These are phyloP conservation scores for Hondaea fermentalgiana DNA, from an alignment of 108 stramenopile species.

Conservation along the genomic window DNA sequence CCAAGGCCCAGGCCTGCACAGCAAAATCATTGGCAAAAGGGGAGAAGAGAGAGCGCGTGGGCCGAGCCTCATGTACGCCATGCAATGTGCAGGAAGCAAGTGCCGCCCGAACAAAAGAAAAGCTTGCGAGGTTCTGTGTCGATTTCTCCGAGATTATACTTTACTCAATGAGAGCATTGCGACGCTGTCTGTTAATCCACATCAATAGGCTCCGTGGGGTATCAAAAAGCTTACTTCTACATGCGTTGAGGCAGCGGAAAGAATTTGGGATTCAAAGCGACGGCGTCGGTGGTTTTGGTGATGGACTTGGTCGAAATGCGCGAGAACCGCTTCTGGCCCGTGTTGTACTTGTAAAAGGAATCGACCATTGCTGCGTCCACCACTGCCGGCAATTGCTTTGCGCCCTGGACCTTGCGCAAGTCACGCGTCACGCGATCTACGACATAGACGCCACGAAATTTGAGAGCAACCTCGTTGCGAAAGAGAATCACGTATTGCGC, in stretches of 20 bases:
- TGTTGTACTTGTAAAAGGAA: conserved; percentile 7
- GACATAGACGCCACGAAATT: background rate
- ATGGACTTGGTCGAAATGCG: background rate
- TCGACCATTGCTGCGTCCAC: background rate
- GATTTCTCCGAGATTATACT: too few relatives aligned
- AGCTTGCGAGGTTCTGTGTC: too few relatives aligned
- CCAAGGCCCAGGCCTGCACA: too few relatives aligned
- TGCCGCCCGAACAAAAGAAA: too few relatives aligned
- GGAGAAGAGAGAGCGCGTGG: too few relatives aligned
- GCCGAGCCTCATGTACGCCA: too few relatives aligned
- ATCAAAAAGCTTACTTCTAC: background rate
- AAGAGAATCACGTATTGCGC: conserved; percentile 13
- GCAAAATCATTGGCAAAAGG: too few relatives aligned
- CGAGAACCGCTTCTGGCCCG: conserved; percentile 2
- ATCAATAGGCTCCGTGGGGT: too few relatives aligned
- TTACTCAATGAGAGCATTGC: too few relatives aligned
- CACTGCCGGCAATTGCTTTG: background rate
- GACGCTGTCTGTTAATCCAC: too few relatives aligned
- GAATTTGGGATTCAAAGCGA: background rate
- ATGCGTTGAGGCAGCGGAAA: background rate
- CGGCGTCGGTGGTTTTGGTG: background rate
- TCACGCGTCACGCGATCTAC: background rate
- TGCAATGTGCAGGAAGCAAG: too few relatives aligned
- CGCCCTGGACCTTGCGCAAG: background rate
- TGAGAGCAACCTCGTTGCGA: conserved; percentile 1